Evolutionary conservation across 805 yeast genomes (phyloP), one percentile per base, ranked within the genome.

Genomic region (Kodamaea jinghongensis): DNA sequence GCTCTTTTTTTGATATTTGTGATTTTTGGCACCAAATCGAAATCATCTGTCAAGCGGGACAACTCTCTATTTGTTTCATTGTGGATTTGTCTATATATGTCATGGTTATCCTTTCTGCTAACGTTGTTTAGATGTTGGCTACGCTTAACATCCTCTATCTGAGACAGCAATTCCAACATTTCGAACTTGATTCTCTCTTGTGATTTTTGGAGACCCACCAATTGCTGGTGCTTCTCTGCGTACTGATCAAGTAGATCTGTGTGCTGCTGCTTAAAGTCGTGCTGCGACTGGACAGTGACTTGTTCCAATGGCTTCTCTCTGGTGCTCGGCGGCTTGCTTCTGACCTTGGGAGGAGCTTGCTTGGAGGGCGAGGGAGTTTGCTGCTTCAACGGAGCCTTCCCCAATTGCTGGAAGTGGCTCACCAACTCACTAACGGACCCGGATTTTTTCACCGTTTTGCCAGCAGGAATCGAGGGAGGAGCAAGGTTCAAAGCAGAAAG

Each of bases 141-240:
- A 27, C 49, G 36, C 33, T 53, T 50, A 26, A 29, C 34, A n/a
- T 40, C 46, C 38, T 55, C 61, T 20, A 48, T 47, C 46, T 49
- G 52, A 30, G 36, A 42, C 34, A 58, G 55, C 7, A 59, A 55
- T 27, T 55, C 56, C 11, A 60, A 51, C n/a, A 79, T 54, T 46
- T 67, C 67, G 17, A 54, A 51, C 43, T 64, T 60, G 23, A 64
- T 47, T 5, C 41, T 28, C 10, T 63, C 61, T 38, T 67, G 52
- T 25, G 65, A 65, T n/a, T 64, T 58, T 49, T 71, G 74, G 41
- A 76, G 52, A 35, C 78, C 82, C 12, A 67, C 45, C 6, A 79
- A 68, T 40, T 70, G 70, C 43, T 80, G 66, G 49, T 79, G 82
- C 50, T 80, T 79, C 2, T 70, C 50, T 0, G 84, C 79, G 41